Conservation (phyloP, 371 early-diverging fungal genomes). For the Sporodiniella umbellata region DNA sequence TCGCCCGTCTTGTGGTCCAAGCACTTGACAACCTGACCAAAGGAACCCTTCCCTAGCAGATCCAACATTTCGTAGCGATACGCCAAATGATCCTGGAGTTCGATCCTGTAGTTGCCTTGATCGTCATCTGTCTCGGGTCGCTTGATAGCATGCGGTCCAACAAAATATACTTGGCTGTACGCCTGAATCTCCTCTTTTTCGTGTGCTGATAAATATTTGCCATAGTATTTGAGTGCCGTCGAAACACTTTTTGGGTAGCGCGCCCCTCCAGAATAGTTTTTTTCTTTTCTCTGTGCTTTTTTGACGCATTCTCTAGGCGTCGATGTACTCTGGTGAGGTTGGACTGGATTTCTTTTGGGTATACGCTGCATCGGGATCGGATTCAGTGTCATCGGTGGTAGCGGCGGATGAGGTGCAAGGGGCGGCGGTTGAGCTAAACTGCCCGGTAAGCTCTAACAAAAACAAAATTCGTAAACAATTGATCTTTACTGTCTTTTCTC, state of each 20-base stretch:
- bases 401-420: slow-evolving; percentile 31
- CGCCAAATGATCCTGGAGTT: slow-evolving; percentile 79
- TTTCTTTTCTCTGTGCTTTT: slow-evolving; percentile 4
- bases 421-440: slow-evolving; percentile 43
- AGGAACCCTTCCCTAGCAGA: slow-evolving; percentile 93
- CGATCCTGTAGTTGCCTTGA: slow-evolving; percentile 85
- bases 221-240: slow-evolving; percentile 25
- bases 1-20: slow-evolving; percentile 83
- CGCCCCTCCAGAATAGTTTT: slow-evolving; percentile 1
- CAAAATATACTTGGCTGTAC: slow-evolving; percentile 77
- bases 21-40: slow-evolving; percentile 94
- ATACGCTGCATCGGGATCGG: slow-evolving; percentile 29
- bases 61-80: slow-evolving; percentile 89
- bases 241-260: slow-evolving; percentile 31
- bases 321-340: slow-evolving; percentile 2
- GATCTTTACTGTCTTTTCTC: neutral
- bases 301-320: slow-evolving; percentile 2
- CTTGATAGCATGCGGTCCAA: slow-evolving; percentile 65
- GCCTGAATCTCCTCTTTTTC: slow-evolving; percentile 81
- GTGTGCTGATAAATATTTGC: slow-evolving; percentile 59
- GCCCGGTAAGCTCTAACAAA: slow-evolving; percentile 42
- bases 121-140: slow-evolving; percentile 64
- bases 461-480: too few relatives aligned
- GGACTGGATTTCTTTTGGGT: slow-evolving; percentile 2
- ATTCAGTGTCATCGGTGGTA: slow-evolving; percentile 49